Evolutionary conservation across 208 protist species (phyloP), one percentile per base, ranked within the genome.

Genomic region (Trypanosoma mega): DNA sequence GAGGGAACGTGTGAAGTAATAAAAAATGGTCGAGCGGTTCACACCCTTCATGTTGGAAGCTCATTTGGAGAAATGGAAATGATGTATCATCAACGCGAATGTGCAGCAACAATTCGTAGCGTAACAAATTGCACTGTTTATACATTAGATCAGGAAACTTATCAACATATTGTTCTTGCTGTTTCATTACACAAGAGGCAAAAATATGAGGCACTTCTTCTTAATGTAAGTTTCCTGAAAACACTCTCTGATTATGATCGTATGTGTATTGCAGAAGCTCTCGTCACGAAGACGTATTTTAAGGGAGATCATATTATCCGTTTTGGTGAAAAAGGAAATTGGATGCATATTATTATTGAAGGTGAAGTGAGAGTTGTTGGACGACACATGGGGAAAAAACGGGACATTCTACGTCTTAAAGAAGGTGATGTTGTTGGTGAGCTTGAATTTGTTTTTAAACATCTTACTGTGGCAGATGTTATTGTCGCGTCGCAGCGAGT

Each of bases 381-480:
- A 18, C 74, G 86, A n/a, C 66, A 81, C 43, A 41, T 63, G 21
- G 85, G 86, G 14, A 74, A 80, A 36, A 66, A 68, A 14, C 66
- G 87, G 12, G 80, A 95, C 45, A 78, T 95, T 41, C 60, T 87
- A 33, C 74, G 76, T 9, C 80, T 92, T 30, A 56, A 59, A 55
- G 61, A 68, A 37, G 85, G 85, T 30, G 73, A 93, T 66, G 78
- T 92, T 9, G 70, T 95, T n/a, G 91, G 91, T 27, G 87, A 97
- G 67, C 58, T 97, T 8, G 87, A 97, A 73, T 97, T 97, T 53
- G 71, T 97, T 56, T 93, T 94, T 59, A 68, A 80, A 50, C 84
- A 95, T 49, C 71, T 82, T 30, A 74, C 82, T 12, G 86, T 94
- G 0, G 88, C 91, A 9, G 91, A 97, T 61, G 85, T 96, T n/a